phyloP scores from a whole-genome alignment of 1,139 yeast species.

The Suhomyces bolitotheri region DNA sequence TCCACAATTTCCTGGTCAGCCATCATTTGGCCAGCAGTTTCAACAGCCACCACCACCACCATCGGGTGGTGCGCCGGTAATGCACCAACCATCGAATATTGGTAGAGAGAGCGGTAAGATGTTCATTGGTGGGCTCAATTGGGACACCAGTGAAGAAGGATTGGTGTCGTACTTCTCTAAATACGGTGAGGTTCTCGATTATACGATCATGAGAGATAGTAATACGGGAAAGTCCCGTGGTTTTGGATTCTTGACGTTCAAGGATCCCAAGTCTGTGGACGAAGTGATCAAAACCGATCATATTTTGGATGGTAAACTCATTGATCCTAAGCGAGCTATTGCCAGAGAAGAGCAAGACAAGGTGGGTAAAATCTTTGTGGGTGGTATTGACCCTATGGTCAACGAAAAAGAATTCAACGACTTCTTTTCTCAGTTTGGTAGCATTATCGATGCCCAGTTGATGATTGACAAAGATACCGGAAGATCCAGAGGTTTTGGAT shows the following conservation, averaged over 20 bases:
- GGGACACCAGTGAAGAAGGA: conserved; percentile 95
- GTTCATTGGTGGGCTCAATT: conserved; percentile 97
- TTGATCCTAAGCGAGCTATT: conserved; percentile 97
- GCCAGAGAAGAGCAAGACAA: conserved; percentile 98
- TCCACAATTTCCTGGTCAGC: background rate
- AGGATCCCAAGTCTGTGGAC: conserved; percentile 78
- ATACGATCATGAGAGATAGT: conserved; percentile 92
- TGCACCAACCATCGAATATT: conserved; percentile 37
- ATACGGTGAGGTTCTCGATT: conserved; percentile 87
- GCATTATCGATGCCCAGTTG: conserved; percentile 92
- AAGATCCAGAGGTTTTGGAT: conserved; percentile 96
- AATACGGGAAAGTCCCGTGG: conserved; percentile 94
- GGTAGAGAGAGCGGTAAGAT: conserved; percentile 73
- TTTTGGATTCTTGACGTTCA: conserved; percentile 91
- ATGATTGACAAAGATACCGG: conserved; percentile 99
- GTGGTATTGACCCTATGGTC: conserved; percentile 96
- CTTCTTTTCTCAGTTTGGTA: conserved; percentile 88
- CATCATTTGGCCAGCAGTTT: conserved; percentile 1
- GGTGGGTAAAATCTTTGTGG: conserved; percentile 96
- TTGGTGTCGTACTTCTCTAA: conserved; percentile 80
- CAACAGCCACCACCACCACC: conserved; percentile 7
- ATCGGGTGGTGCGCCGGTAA: conserved; percentile 6
- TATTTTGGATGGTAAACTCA: conserved; percentile 90
- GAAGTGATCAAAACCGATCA: conserved; percentile 87
- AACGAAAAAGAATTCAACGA: conserved; percentile 88